Conservation (phyloP, 768 basidiomycete genomes). For the Boletus rex-veris region DNA sequence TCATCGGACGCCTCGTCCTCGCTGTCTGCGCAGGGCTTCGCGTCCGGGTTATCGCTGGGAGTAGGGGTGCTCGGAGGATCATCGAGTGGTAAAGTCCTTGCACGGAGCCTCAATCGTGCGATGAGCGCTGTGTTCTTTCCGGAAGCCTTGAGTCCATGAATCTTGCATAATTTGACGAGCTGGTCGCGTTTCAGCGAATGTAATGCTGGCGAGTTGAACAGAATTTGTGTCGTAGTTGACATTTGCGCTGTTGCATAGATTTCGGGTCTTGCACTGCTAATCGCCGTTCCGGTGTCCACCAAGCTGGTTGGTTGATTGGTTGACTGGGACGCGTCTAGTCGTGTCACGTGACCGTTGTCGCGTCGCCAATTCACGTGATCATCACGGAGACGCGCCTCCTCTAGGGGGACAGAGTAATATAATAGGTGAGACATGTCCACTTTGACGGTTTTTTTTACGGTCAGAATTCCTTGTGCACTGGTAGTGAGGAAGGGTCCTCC, state of each 20-base stretch:
- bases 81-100: slow-evolving; percentile 56
- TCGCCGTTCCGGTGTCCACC: background rate
- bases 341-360: slow-evolving; percentile 19
- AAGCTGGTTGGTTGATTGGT: slow-evolving; percentile 22
- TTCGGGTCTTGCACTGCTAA: background rate
- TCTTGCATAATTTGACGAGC: slow-evolving; percentile 81
- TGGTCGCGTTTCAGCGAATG: slow-evolving; percentile 83
- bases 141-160: slow-evolving; percentile 71
- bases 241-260: slow-evolving; percentile 31
- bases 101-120: slow-evolving; percentile 63
- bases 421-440: slow-evolving; percentile 16
- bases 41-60: slow-evolving; percentile 43
- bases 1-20: slow-evolving; percentile 31
- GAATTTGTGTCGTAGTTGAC: slow-evolving; percentile 73
- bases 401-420: slow-evolving; percentile 8
- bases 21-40: slow-evolving; percentile 29
- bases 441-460: background rate
- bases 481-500: background rate
- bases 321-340: slow-evolving; percentile 7
- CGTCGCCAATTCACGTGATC: slow-evolving; percentile 15
- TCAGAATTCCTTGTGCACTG: background rate
- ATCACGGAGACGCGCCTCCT: background rate
- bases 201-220: slow-evolving; percentile 82
- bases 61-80: slow-evolving; percentile 53
- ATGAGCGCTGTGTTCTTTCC: slow-evolving; percentile 80